Evolutionary conservation across 345 rosid genomes (phyloP).

Genomic region (Brassica juncea): DNA sequence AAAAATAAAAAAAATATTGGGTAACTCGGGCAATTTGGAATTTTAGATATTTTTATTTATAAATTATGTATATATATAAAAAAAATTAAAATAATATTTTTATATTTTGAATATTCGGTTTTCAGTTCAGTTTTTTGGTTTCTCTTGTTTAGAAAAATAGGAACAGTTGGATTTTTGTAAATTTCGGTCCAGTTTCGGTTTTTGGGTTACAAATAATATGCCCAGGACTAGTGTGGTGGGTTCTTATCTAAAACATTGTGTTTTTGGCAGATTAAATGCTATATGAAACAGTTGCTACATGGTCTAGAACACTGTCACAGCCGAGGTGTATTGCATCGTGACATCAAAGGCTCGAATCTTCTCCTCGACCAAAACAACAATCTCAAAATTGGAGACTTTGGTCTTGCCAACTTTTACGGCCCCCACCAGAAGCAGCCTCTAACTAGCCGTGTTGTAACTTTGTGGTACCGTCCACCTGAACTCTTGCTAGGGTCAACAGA

Average conservation of each 20-base stretch:
- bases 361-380: conserved; percentile 54
- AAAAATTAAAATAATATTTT: too few species aligned
- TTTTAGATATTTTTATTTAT: too few species aligned
- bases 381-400: conserved; percentile 71
- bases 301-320: conserved; percentile 71
- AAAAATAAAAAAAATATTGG: too few species aligned
- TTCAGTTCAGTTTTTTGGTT: too few species aligned
- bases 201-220: too few species aligned
- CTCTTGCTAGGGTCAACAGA: conserved; percentile 66
- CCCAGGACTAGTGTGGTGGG: neutral
- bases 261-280: conserved; percentile 60
- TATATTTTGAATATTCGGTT: too few species aligned
- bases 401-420: conserved; percentile 52
- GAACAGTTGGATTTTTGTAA: too few species aligned
- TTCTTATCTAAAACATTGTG: neutral
- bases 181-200: too few species aligned
- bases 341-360: conserved; percentile 69
- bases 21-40: too few species aligned
- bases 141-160: too few species aligned
- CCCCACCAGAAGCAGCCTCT: conserved; percentile 53
- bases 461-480: conserved; percentile 78
- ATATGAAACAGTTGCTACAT: conserved; percentile 59
- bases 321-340: conserved; percentile 66
- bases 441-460: conserved; percentile 70
- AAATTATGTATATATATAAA: too few species aligned